Conservation (phyloP, 768 basidiomycete species). For the Kwoniella europaea region DNA sequence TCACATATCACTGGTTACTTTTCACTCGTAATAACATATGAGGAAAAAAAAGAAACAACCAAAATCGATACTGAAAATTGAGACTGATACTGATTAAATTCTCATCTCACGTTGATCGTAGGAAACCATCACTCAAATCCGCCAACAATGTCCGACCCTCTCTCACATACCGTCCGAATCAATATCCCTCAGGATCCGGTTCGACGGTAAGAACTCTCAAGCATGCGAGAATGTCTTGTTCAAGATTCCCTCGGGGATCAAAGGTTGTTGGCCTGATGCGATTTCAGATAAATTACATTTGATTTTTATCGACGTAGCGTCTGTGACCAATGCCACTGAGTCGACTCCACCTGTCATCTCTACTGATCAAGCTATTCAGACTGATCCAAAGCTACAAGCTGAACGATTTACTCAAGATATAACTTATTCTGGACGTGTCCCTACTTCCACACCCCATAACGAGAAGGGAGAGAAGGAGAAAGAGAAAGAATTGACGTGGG, state of each 20-base stretch:
- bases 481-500: conserved; percentile 9
- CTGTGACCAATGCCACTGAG: too few species aligned
- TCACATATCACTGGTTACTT: too few species aligned
- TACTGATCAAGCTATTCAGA: neutral
- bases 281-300: conserved; percentile 24
- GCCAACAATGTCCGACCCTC: conserved; percentile 30
- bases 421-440: neutral
- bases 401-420: neutral
- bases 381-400: neutral
- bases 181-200: conserved; percentile 20
- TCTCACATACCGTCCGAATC: neutral
- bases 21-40: too few species aligned
- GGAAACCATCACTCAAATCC: conserved; percentile 27
- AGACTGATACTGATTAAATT: neutral
- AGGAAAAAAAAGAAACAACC: too few species aligned
- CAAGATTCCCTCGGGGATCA: conserved; percentile 16
- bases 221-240: conserved; percentile 21
- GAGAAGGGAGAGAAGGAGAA: neutral
- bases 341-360: too few species aligned
- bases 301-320: conserved; percentile 12
- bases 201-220: conserved; percentile 19
- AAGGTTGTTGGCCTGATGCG: conserved; percentile 29
- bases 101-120: neutral
- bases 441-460: neutral
- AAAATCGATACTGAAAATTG: too few species aligned